Conservation (phyloP, 805 yeast species). For the Pichia thaimueangensis region DNA sequence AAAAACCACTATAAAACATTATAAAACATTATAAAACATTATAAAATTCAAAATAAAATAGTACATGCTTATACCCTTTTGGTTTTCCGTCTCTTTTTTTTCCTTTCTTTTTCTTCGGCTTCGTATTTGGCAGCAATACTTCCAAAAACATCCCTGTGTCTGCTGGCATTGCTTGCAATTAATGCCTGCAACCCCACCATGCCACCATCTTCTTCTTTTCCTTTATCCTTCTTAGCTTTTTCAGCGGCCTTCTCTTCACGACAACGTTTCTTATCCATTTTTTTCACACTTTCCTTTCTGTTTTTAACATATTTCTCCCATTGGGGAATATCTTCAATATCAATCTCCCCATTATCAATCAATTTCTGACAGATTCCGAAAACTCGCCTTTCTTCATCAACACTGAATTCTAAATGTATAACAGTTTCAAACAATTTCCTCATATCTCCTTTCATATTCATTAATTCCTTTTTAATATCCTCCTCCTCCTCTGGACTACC, state of each 20-base stretch:
- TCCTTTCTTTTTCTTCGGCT: neutral
- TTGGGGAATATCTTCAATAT: conserved; percentile 24
- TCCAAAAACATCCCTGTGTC: conserved; percentile 5
- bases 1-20: no score
- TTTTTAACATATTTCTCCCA: conserved; percentile 44
- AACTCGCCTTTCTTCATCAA: conserved; percentile 56
- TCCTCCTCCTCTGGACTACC: conserved; percentile 49
- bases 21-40: no score
- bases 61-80: no score
- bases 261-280: conserved; percentile 44
- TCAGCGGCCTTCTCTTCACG: conserved; percentile 21
- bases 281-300: conserved; percentile 41
- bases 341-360: conserved; percentile 28
- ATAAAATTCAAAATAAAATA: no score
- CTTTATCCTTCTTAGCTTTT: neutral
- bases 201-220: conserved; percentile 22
- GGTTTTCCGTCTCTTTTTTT: conserved; percentile 1
- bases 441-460: conserved; percentile 55
- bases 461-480: conserved; percentile 58
- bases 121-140: conserved; percentile 6
- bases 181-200: conserved; percentile 4
- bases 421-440: conserved; percentile 63
- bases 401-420: conserved; percentile 64
- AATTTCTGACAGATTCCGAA: conserved; percentile 44
- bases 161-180: conserved; percentile 6